These are phyloP conservation scores for Salvia hispanica DNA, from an alignment of 257 asterid species.

Conservation along the genomic window DNA sequence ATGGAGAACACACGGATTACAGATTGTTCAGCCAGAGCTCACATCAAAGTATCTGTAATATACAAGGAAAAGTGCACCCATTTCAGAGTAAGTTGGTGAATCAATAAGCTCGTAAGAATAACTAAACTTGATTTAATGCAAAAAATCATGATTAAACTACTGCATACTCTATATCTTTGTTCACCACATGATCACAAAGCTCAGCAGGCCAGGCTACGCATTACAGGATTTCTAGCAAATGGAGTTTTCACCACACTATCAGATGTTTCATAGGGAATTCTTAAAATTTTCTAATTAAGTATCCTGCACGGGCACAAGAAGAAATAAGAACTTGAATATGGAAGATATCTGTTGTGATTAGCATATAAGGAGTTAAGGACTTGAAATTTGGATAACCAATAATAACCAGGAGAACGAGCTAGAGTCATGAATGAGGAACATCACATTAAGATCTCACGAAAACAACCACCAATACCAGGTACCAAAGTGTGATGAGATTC, in stretches of 20 bases:
- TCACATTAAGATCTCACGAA: constrained; percentile 11
- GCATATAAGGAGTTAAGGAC: not conserved
- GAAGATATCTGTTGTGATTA: not conserved
- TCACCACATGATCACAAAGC: constrained; percentile 2
- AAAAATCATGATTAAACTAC: not conserved
- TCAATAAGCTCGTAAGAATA: not conserved
- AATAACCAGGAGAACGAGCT: constrained; percentile 2
- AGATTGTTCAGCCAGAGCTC: constrained; percentile 12
- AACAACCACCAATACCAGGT: constrained; percentile 20
- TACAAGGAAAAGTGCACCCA: not conserved
- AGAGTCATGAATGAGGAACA: constrained; percentile 2
- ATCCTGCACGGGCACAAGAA: constrained; percentile 4
- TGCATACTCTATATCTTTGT: constrained; percentile 2
- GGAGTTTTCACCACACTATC: not conserved
- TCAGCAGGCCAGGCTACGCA: constrained; percentile 4
- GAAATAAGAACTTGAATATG: not conserved
- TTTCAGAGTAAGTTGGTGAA: not conserved
- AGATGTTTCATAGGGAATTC: not conserved
- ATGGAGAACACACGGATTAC: not conserved
- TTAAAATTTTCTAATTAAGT: constrained; percentile 1
- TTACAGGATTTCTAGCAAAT: not conserved
- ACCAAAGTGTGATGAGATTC: constrained; percentile 5
- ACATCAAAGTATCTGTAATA: not conserved
- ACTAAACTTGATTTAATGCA: not conserved
- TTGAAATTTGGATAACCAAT: not conserved